These are phyloP conservation scores for Colletotrichum viniferum DNA, from an alignment of 2,329 filamentous ascomycete genomes.

Conservation along the genomic window DNA sequence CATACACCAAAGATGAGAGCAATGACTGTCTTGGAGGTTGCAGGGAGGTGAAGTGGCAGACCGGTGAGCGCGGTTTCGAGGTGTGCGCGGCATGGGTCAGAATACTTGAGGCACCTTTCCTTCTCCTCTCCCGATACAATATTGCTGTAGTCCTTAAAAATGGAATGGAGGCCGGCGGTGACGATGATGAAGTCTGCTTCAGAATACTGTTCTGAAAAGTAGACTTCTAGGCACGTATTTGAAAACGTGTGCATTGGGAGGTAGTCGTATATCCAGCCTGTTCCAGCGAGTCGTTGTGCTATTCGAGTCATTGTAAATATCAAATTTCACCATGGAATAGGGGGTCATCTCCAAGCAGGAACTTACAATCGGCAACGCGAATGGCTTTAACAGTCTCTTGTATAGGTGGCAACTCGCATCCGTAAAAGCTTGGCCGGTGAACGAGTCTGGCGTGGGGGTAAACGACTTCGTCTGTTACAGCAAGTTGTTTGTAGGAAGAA, in stretches of 20 bases:
- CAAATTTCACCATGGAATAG: too few relatives aligned
- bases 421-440: neutral
- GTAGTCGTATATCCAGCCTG: constrained; percentile 34
- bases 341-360: too few relatives aligned
- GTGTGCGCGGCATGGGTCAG: constrained; percentile 30
- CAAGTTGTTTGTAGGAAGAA: constrained; percentile 27
- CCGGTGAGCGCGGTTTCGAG: constrained; percentile 34
- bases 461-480: constrained; percentile 26
- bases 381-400: constrained; percentile 10
- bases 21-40: constrained; percentile 27
- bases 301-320: neutral
- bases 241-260: constrained; percentile 32
- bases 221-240: constrained; percentile 35
- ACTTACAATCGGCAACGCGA: neutral
- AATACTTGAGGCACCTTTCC: constrained; percentile 26
- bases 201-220: constrained; percentile 34
- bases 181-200: constrained; percentile 37
- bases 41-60: constrained; percentile 34
- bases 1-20: constrained; percentile 27
- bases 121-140: constrained; percentile 17
- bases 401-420: constrained; percentile 17
- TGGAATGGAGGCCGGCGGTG: constrained; percentile 30
- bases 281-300: neutral
- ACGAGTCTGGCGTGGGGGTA: constrained; percentile 26
- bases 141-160: constrained; percentile 6